Base-by-base conservation (phyloP, 768 basidiomycete genomes). In the Mycena polygramma region DNA sequence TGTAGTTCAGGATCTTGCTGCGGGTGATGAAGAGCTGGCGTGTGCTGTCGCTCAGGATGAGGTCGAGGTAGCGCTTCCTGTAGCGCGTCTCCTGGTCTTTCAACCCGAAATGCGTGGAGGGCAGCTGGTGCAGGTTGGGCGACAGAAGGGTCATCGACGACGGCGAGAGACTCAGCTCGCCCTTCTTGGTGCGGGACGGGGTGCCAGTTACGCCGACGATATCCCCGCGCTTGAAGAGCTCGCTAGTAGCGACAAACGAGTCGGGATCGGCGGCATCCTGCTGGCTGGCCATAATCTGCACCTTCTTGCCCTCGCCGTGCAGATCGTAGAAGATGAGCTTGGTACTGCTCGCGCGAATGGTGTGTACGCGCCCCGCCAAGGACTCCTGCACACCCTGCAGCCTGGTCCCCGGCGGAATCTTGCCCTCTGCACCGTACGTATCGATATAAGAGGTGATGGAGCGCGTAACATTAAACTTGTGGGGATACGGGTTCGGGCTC, bases 11-110 rank as follows among this genome's bases (percentile, higher is more conserved):
- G 78, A 98, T 93, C 76, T 89, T 90, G 79, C 91, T 91, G 70
- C 98, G 92, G 35, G 94, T 93, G 83, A 97, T 83, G 84, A 99
- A 99, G 72, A 97, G 91, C 74, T 91, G 90, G 71, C 98, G 92
- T 20, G 95, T 95, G 73, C 90, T 88, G 48, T 94, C 92, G 80
- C 94, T 97, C 81, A 99, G 87, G 83, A 99, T 98, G 70, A 99
- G 91, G 81, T 99, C 98, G 72, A 99, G 91, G 85, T 99, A 98
- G 63, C 98, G 93, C 92, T 98, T 99, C 82, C 98, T 89, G 86
- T 98, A 98, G 52, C 98, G 91, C 45, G 94, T 95, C 83, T 99
- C 98, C 79, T 96, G 94, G 82, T 99, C 97, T 87, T 97, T 97
- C 76, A 99, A 86, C 52, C 97, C 98, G 71, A 94, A 97, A 82